phyloP scores from a whole-genome alignment of 208 protist species.

The Phytomonas francai region DNA sequence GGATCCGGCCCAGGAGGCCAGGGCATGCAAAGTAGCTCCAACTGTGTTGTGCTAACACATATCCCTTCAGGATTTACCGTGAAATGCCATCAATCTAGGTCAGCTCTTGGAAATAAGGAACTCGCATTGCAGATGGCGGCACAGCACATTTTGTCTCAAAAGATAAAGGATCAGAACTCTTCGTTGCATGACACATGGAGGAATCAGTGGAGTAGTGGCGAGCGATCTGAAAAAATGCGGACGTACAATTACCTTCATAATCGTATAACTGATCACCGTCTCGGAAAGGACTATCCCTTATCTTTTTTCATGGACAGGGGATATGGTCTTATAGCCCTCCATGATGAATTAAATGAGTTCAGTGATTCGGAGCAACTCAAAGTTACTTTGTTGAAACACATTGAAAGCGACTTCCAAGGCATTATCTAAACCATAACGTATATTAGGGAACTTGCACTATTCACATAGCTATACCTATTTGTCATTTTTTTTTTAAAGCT shows the following conservation, averaged over 20 bases:
- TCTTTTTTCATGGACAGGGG: slow-evolving; percentile 71
- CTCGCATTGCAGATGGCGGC: slow-evolving; percentile 82
- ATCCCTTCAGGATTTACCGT: slow-evolving; percentile 84
- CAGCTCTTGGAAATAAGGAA: slow-evolving; percentile 84
- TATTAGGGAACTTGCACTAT: neutral
- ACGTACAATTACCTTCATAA: slow-evolving; percentile 91
- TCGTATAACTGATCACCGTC: slow-evolving; percentile 80
- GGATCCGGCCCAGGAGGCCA: slow-evolving; percentile 84
- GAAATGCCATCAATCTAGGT: slow-evolving; percentile 85
- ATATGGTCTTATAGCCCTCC: slow-evolving; percentile 45
- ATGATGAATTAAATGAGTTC: slow-evolving; percentile 74
- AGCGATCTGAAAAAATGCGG: slow-evolving; percentile 87
- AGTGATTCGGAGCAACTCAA: slow-evolving; percentile 56
- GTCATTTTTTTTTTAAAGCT: slow-evolving; percentile 1
- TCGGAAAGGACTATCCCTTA: slow-evolving; percentile 79
- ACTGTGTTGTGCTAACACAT: slow-evolving; percentile 82
- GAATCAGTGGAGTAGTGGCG: slow-evolving; percentile 84
- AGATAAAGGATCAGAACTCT: slow-evolving; percentile 63
- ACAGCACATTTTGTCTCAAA: slow-evolving; percentile 59
- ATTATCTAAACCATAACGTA: neutral
- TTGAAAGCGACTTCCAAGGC: slow-evolving; percentile 56
- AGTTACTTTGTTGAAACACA: slow-evolving; percentile 67
- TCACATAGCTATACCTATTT: neutral
- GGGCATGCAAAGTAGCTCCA: slow-evolving; percentile 87
- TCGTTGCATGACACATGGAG: slow-evolving; percentile 67